Base-by-base conservation (phyloP, 768 basidiomycete species). In the Tephrocybe sp. region DNA sequence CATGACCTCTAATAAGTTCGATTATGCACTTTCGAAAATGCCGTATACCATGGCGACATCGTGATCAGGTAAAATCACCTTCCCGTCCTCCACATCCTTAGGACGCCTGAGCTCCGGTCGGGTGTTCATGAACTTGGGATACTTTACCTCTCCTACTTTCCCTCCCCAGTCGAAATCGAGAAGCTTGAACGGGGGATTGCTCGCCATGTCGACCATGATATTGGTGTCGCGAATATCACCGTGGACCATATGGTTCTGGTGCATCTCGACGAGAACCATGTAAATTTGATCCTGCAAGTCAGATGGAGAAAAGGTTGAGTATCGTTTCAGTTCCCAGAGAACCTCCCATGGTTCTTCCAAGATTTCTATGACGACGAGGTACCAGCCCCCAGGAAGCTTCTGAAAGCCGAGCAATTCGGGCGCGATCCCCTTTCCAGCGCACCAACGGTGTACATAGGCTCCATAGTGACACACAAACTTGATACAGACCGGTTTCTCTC, bases 161-260 rank as follows among this genome's bases (percentile, higher is more conserved):
- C 66, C 64, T 12, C 60, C 59, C 62, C 62, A 63, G 46, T 67
- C 64, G 49, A 67, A 67, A 50, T 67, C 60, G 9, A 66, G 13
- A 16, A 67, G 27, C 49, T 51, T 56, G 31, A 61, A 55, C 22
- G 28, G 30, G 8, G 15, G 22, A 13, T 42, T 37, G 21, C 38
- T 30, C 18, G 42, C 16, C 27, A 26, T 55, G 15, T 18, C 21
- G n/a, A 66, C 60, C 52, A 65, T 50, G 19, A 66, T 28, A 47
- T 65, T 68, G 15, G 45, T 37, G 22, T 57, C 48, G 28, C 59
- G 58, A 24, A 67, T 21, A 44, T 68, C 63, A 21, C 66, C 61
- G 28, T 67, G 66, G 16, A 66, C 65, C 28, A 50, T 60, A 27
- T 59, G 52, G 1, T 7, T 24, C 15, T 37, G 15, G 36, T 54